These are phyloP conservation scores for Karstenula rhodostoma DNA, from an alignment of 2,329 filamentous ascomycete genomes.

Conservation along the genomic window DNA sequence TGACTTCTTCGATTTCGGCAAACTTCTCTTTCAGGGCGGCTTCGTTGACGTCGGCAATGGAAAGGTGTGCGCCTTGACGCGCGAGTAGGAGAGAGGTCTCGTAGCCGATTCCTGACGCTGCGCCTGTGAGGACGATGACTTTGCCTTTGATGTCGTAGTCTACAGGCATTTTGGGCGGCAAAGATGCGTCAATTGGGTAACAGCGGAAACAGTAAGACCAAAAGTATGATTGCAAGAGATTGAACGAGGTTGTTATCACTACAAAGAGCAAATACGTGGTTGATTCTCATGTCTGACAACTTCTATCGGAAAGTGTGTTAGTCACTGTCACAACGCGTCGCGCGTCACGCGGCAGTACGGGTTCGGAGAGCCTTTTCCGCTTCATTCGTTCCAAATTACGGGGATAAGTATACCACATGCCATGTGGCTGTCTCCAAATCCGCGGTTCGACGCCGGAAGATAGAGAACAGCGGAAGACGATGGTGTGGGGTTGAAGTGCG, in stretches of 20 bases:
- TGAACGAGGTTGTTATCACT: neutral
- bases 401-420: neutral
- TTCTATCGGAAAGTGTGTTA: neutral
- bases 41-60: constrained; percentile 43
- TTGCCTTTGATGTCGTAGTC: constrained; percentile 22
- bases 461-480: neutral
- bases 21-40: constrained; percentile 23
- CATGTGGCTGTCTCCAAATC: neutral
- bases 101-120: constrained; percentile 43
- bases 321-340: neutral
- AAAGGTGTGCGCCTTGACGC: constrained; percentile 43
- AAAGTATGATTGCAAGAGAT: neutral
- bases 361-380: constrained; percentile 1
- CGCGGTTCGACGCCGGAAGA: neutral
- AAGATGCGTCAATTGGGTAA: neutral
- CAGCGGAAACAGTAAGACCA: neutral
- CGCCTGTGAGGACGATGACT: constrained; percentile 24
- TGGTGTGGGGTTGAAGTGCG: neutral
- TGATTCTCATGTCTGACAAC: neutral
- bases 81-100: constrained; percentile 43
- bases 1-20: constrained; percentile 16
- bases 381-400: neutral
- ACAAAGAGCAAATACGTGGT: neutral
- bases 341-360: neutral
- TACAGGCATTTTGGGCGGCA: constrained; percentile 17